These are phyloP conservation scores for Spergularia bocconei DNA, from an alignment of 148 eudicot genomes.

Conservation along the genomic window DNA sequence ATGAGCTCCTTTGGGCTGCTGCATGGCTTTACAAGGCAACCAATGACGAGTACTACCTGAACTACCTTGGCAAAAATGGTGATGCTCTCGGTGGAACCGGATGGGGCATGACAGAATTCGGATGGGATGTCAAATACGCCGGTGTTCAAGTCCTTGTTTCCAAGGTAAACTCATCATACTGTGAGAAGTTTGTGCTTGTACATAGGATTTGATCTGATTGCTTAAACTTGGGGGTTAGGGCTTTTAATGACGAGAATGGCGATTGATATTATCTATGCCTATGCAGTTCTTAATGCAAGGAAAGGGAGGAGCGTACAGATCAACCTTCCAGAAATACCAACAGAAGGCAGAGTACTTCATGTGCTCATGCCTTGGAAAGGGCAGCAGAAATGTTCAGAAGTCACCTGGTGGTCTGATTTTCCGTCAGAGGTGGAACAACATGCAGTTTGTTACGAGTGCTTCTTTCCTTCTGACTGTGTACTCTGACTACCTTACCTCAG, in stretches of 20 bases:
- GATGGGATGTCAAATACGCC: conserved; percentile 99
- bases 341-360: conserved; percentile 84
- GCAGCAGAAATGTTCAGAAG: conserved; percentile 65
- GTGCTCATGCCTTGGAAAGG: conserved; percentile 94
- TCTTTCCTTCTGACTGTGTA: conserved; percentile 80
- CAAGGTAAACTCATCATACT: conserved; percentile 43
- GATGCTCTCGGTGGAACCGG: conserved; percentile 90
- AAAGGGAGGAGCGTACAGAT: conserved; percentile 47
- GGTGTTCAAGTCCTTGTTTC: conserved; percentile 98
- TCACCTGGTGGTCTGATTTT: conserved; percentile 91
- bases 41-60: conserved; percentile 60
- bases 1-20: conserved; percentile 96
- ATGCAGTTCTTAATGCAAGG: conserved; percentile 89
- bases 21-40: conserved; percentile 99
- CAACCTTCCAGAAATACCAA: conserved; percentile 66
- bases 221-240: not conserved
- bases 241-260: not conserved
- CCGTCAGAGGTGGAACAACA: conserved; percentile 94
- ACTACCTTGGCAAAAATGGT: conserved; percentile 75
- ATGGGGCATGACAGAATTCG: conserved; percentile 95
- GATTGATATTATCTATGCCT: not conserved
- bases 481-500: conserved; percentile 87
- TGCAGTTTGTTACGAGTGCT: conserved; percentile 96
- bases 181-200: no score
- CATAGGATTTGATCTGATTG: not conserved